Conservation (phyloP, 2,329 filamentous ascomycete species). For the Stachybotrys chlorohalonatus region DNA sequence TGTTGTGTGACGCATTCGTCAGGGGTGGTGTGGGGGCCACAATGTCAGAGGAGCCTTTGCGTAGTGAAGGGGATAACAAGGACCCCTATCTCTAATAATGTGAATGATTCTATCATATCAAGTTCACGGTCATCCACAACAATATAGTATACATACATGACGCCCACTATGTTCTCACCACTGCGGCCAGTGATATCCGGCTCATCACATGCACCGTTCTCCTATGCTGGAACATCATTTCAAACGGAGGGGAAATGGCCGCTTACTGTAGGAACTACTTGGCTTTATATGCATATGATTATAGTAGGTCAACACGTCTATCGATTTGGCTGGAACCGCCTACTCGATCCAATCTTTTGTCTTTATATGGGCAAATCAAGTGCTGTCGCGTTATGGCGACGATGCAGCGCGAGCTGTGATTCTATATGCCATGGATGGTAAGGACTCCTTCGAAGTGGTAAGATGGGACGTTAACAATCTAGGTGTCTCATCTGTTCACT, state of each 20-base stretch:
- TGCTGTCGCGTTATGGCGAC: constrained; percentile 24
- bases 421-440: constrained; percentile 27
- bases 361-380: constrained; percentile 30
- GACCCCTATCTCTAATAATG: too few relatives aligned
- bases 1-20: too few relatives aligned
- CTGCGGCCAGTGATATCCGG: constrained; percentile 17
- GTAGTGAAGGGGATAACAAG: too few relatives aligned
- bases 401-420: constrained; percentile 26
- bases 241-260: constrained; percentile 12
- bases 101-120: too few relatives aligned
- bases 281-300: not conserved
- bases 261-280: constrained; percentile 7
- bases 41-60: too few relatives aligned
- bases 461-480: not conserved
- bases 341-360: constrained; percentile 29
- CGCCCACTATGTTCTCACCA: too few relatives aligned
- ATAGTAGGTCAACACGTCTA: not conserved
- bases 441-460: not conserved
- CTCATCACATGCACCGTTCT: constrained; percentile 22
- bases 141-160: too few relatives aligned
- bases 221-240: constrained; percentile 17
- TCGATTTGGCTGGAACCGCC: constrained; percentile 26
- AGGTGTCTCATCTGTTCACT: constrained; percentile 23
- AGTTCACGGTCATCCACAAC: too few relatives aligned
- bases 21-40: too few relatives aligned